Conservation (phyloP, 495 filamentous ascomycete genomes). For the Penicillium robsamsonii region DNA sequence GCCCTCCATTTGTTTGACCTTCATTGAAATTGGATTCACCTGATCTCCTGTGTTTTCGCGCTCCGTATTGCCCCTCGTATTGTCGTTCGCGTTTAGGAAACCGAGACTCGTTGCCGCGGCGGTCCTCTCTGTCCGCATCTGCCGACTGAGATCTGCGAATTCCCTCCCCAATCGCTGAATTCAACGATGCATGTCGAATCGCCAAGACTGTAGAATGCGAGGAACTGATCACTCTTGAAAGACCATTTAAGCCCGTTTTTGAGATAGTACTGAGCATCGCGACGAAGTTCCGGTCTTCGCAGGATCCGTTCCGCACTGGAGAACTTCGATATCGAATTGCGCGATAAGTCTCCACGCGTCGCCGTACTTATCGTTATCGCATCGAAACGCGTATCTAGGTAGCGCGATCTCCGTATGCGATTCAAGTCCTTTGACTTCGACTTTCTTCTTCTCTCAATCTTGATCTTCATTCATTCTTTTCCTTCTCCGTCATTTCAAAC, state of each 20-base stretch:
- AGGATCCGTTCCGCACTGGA: not conserved
- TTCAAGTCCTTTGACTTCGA: not conserved
- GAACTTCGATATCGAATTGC: not conserved
- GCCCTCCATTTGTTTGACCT: not conserved
- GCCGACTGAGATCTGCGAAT: constrained; percentile 40
- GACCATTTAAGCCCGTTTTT: not conserved
- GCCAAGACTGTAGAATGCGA: constrained; percentile 3
- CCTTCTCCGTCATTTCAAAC: too few species aligned
- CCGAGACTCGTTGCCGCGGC: constrained; percentile 3
- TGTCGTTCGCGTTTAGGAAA: not conserved
- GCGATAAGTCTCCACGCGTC: not conserved
- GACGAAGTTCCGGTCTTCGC: not conserved
- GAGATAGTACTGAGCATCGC: constrained; percentile 12
- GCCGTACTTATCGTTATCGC: constrained; percentile 9
- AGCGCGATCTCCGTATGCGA: not conserved
- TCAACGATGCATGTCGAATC: constrained; percentile 51
- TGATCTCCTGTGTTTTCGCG: constrained; percentile 6
- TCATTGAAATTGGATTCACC: not conserved
- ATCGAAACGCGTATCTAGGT: not conserved
- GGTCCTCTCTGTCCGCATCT: constrained; percentile 14
- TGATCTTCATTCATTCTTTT: not conserved
- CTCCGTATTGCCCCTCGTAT: constrained; percentile 3
- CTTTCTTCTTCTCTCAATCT: not conserved
- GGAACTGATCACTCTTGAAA: not conserved
- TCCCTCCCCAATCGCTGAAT: constrained; percentile 54